Conservation (phyloP, 129 eudicot genomes). For the Ambrosia artemisiifolia region DNA sequence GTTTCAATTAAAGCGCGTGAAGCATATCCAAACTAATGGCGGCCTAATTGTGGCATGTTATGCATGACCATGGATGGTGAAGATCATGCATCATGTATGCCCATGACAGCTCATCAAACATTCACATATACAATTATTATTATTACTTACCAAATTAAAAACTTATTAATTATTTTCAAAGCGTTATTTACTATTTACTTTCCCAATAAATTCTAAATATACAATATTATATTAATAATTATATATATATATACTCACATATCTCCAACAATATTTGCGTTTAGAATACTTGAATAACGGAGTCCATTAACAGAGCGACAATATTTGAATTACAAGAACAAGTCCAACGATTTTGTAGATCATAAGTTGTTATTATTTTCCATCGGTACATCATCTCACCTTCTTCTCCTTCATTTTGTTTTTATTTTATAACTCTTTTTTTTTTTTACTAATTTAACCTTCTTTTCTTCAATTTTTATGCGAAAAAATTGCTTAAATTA, state of each 20-base stretch:
- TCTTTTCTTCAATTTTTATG: neutral
- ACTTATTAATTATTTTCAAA: neutral
- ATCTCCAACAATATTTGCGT: conserved; percentile 25
- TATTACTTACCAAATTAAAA: neutral
- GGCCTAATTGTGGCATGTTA: conserved; percentile 35
- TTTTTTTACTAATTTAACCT: neutral
- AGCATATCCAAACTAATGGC: conserved; percentile 5
- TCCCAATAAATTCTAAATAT: conserved; percentile 3
- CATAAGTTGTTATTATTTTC: neutral
- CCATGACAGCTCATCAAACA: conserved; percentile 41
- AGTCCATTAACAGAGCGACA: conserved; percentile 17
- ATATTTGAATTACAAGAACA: neutral
- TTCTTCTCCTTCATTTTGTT: neutral
- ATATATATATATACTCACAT: conserved; percentile 2
- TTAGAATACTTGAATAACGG: conserved; percentile 33
- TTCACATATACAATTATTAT: neutral
- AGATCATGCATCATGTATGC: conserved; percentile 38
- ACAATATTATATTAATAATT: conserved; percentile 9
- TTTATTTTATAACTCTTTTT: neutral
- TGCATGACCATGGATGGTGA: conserved; percentile 42
- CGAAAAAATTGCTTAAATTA: neutral
- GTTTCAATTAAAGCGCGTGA: neutral
- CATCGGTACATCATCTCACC: neutral
- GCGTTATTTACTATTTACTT: conserved; percentile 33
- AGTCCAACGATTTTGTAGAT: neutral